phyloP scores from a whole-genome alignment of 371 early-diverging fungal species.

The Nematocida minor region DNA sequence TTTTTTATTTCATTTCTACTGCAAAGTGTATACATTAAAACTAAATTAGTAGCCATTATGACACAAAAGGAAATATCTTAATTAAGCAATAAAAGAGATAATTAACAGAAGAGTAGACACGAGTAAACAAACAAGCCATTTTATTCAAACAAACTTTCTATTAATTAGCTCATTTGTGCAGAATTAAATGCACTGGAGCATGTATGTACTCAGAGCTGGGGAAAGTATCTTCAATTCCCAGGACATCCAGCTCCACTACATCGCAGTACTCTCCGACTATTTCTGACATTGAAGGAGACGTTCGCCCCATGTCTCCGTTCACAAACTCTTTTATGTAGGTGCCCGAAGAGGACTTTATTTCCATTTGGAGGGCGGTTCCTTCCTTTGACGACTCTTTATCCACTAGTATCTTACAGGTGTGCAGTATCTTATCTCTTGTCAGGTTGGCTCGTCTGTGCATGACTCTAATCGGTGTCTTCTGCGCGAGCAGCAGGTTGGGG shows the following conservation, averaged over 20 bases:
- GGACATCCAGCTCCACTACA: conserved; percentile 76
- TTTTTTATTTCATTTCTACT: no score
- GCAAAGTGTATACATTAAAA: no score
- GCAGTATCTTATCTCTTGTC: conserved; percentile 38
- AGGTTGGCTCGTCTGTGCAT: conserved; percentile 64
- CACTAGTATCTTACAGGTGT: conserved; percentile 19
- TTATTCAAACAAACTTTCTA: no score
- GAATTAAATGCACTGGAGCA: background rate
- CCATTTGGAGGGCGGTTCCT: background rate
- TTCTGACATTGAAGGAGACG: conserved; percentile 72
- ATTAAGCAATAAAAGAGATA: no score
- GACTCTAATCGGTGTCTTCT: conserved; percentile 86
- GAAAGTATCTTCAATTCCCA: conserved; percentile 67
- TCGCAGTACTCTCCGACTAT: conserved; percentile 69
- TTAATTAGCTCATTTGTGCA: no score
- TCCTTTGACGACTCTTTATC: conserved; percentile 67
- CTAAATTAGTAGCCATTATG: no score
- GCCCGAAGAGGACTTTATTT: conserved; percentile 67
- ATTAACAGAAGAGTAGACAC: no score
- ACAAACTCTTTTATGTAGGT: conserved; percentile 96
- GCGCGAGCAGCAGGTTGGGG: conserved; percentile 67
- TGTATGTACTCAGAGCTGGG: background rate
- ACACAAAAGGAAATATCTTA: no score
- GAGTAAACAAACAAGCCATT: no score
- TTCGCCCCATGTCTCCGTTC: conserved; percentile 84